phyloP scores from a whole-genome alignment of 495 filamentous ascomycete species.

The Cryomyces antarcticus region DNA sequence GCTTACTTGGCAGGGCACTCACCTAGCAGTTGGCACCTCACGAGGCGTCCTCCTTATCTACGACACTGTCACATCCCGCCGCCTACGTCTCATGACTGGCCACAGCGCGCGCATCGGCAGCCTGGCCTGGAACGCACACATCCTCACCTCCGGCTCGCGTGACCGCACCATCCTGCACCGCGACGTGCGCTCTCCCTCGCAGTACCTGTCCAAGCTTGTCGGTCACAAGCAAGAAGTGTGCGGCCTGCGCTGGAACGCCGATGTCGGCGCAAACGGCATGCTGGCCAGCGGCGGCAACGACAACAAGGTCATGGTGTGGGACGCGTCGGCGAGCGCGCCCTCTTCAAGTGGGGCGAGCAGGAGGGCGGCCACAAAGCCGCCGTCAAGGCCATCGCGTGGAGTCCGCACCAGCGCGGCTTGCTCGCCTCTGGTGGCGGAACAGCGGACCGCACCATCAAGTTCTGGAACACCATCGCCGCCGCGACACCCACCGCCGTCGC shows the following conservation, averaged over 20 bases:
- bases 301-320: constrained; percentile 97
- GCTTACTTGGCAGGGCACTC: constrained; percentile 42
- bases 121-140: constrained; percentile 93
- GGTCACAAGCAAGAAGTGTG: constrained; percentile 98
- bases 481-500: neutral
- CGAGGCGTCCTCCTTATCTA: constrained; percentile 94
- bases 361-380: constrained; percentile 80
- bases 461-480: constrained; percentile 82
- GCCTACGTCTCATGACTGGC: constrained; percentile 86
- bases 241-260: constrained; percentile 90
- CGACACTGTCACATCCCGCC: constrained; percentile 72
- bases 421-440: constrained; percentile 94
- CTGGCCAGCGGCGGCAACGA: constrained; percentile 95
- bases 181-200: constrained; percentile 83
- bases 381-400: constrained; percentile 98
- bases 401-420: constrained; percentile 79
- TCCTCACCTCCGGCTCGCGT: constrained; percentile 83
- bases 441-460: constrained; percentile 86
- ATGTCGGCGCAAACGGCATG: constrained; percentile 47
- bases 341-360: constrained; percentile 84
- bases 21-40: constrained; percentile 81
- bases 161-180: constrained; percentile 88
- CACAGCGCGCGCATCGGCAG: constrained; percentile 82
- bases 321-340: constrained; percentile 65
- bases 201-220: constrained; percentile 63